These are phyloP conservation scores for Solanum dulcamara DNA, from an alignment of 257 asterid species.

Conservation along the genomic window DNA sequence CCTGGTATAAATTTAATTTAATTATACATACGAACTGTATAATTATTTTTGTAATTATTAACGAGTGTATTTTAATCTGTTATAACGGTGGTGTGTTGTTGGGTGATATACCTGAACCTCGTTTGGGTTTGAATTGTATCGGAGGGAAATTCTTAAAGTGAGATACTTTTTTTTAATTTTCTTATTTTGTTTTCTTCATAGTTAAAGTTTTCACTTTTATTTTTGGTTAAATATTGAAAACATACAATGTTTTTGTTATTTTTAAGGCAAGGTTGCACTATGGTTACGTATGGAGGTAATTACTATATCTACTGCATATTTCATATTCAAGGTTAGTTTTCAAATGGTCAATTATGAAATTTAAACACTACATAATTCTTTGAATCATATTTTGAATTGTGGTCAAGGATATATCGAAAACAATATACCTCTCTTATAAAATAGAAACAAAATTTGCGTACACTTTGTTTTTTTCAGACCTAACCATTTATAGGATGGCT, in stretches of 20 bases:
- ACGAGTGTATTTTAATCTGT: not conserved
- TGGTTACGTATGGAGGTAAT: conserved; percentile 12
- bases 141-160: conserved; percentile 87
- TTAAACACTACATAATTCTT: not conserved
- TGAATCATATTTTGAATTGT: too few species aligned
- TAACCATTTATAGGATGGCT: too few species aligned
- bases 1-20: conserved; percentile 37
- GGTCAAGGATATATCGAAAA: too few species aligned
- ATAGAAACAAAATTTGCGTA: too few species aligned
- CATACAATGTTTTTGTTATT: not conserved
- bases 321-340: conserved; percentile 64
- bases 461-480: too few species aligned
- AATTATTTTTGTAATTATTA: too few species aligned
- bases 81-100: not conserved
- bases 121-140: conserved; percentile 77
- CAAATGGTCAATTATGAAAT: not conserved
- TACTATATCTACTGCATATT: conserved; percentile 62
- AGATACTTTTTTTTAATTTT: conserved; percentile 2
- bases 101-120: conserved; percentile 68
- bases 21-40: not conserved
- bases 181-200: not conserved
- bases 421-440: too few species aligned
- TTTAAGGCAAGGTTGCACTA: conserved; percentile 18
- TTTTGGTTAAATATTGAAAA: not conserved
- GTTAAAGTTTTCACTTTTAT: not conserved